Base-by-base conservation (phyloP, 2,329 filamentous ascomycete genomes). In the Neofusicoccum umdonicola region DNA sequence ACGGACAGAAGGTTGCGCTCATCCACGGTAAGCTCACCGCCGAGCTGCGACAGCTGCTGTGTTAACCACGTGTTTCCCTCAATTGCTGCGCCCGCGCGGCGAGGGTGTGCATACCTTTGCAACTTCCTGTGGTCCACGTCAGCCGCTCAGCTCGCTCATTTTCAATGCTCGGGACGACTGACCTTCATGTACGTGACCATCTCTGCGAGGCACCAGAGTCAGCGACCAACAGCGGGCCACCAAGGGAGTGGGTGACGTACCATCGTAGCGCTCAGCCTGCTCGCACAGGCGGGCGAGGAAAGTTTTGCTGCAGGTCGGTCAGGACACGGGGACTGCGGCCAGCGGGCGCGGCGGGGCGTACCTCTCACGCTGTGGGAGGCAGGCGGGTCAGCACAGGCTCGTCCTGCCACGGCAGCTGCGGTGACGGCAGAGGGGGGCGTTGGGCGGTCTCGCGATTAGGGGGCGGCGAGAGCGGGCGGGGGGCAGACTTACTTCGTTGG, bases 231-330 rank as follows among this genome's bases (percentile, higher is more conserved):
- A 27, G 35, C 34, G 37, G 31, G 31, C 17, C 35, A 35, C 41
- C 27, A 51, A 54, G 56, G 61, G 56, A 58, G 61, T 65, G 52
- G 52, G 65, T 72, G 69, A 79, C 78, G 74, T 76, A 98, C 95
- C 95, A 87, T 99, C 95, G 84, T 99, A 99, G 81, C 95, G 94
- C 90, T 99, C 95, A 83, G 95, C 95, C 89, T 99, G 95, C 90
- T 99, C 95, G 80, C 95, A 95, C 82, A 99, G 91, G 93, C 98
- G 98, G 84, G 95, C 95, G 81, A 98, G 90, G 84, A 64, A 64
- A 56, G 63, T 64, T 60, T 64, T 64, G 75, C 76, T 78, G 71
- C 69, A 65, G 58, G 54, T 17, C 63, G 54, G 74, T 77, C 71
- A 77, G 73, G 73, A 67, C 64, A 27, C 63, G 61, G 42, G 48